These are phyloP conservation scores for Phytopythium delawarense DNA, from an alignment of 352 stramenopile genomes.

Conservation along the genomic window DNA sequence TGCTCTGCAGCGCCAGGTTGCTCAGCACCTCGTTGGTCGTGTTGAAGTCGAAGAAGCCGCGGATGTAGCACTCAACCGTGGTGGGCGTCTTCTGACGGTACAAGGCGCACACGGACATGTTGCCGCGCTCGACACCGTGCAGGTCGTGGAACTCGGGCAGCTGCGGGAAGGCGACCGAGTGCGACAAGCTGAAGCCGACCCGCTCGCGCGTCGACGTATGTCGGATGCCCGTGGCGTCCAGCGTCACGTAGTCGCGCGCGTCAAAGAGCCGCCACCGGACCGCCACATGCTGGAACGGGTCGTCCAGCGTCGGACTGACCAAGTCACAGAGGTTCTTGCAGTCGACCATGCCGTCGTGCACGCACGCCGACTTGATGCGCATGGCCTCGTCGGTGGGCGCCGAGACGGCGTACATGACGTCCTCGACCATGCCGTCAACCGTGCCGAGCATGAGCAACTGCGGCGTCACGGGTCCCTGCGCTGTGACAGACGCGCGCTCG, in stretches of 20 bases:
- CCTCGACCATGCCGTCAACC: conserved; percentile 34
- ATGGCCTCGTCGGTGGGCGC: conserved; percentile 39
- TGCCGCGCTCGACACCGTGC: conserved; percentile 12
- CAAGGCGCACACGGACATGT: conserved; percentile 13
- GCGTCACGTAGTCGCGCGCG: conserved; percentile 20
- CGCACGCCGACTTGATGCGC: conserved; percentile 43
- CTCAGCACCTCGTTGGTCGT: conserved; percentile 16
- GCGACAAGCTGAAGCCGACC: conserved; percentile 22
- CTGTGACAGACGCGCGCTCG: conserved; percentile 14
- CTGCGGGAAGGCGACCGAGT: conserved; percentile 11
- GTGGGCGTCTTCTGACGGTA: conserved; percentile 13
- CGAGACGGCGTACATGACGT: conserved; percentile 43
- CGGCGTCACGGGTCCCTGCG: conserved; percentile 23
- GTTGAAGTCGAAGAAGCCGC: conserved; percentile 30
- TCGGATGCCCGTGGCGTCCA: conserved; percentile 27
- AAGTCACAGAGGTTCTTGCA: conserved; percentile 46
- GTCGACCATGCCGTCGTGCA: conserved; percentile 41
- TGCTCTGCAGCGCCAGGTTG: conserved; percentile 18
- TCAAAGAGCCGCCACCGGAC: conserved; percentile 37
- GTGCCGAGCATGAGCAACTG: conserved; percentile 38
- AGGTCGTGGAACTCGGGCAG: conserved; percentile 4
- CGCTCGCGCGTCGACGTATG: conserved; percentile 14
- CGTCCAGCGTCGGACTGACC: conserved; percentile 37
- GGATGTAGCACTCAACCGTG: conserved; percentile 20
- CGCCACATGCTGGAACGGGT: conserved; percentile 44